phyloP scores from a whole-genome alignment of 208 protist genomes.

The Trypanosoma scelopori region DNA sequence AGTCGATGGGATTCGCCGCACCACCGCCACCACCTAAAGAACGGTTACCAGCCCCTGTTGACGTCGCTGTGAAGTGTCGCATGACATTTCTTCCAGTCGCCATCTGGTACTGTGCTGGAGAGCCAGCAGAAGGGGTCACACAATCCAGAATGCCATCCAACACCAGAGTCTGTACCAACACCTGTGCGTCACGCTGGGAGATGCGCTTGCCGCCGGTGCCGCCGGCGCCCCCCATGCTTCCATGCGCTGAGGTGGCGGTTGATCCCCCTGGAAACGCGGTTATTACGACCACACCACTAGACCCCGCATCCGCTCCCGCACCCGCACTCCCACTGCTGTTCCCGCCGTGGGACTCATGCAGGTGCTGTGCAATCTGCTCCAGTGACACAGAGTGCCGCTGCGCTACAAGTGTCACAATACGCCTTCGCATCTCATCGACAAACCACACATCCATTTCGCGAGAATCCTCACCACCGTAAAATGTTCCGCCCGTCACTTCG shows the following conservation, averaged over 20 bases:
- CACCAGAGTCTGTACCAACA: constrained; percentile 62
- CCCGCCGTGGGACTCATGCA: constrained; percentile 42
- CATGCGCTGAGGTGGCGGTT: not conserved
- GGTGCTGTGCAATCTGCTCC: constrained; percentile 46
- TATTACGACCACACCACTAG: constrained; percentile 5
- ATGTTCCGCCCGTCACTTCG: constrained; percentile 77
- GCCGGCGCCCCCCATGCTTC: not conserved
- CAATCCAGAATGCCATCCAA: constrained; percentile 75
- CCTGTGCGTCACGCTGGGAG: constrained; percentile 44
- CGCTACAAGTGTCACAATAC: constrained; percentile 57
- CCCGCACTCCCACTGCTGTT: constrained; percentile 18
- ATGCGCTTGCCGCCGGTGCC: constrained; percentile 26
- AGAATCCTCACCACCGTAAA: constrained; percentile 75
- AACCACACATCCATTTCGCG: constrained; percentile 73
- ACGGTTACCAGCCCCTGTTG: constrained; percentile 14
- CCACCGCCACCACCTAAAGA: constrained; percentile 5
- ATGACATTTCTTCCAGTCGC: constrained; percentile 59
- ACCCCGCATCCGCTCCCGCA: constrained; percentile 2
- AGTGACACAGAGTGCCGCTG: constrained; percentile 30
- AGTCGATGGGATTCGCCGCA: constrained; percentile 2
- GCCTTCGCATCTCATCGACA: constrained; percentile 72
- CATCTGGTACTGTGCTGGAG: constrained; percentile 49
- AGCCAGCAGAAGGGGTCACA: constrained; percentile 8
- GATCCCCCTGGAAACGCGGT: constrained; percentile 16
- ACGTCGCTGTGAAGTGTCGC: constrained; percentile 61